Conservation (phyloP, 2,329 filamentous ascomycete species). For the Ophiocordyceps robertsii region DNA sequence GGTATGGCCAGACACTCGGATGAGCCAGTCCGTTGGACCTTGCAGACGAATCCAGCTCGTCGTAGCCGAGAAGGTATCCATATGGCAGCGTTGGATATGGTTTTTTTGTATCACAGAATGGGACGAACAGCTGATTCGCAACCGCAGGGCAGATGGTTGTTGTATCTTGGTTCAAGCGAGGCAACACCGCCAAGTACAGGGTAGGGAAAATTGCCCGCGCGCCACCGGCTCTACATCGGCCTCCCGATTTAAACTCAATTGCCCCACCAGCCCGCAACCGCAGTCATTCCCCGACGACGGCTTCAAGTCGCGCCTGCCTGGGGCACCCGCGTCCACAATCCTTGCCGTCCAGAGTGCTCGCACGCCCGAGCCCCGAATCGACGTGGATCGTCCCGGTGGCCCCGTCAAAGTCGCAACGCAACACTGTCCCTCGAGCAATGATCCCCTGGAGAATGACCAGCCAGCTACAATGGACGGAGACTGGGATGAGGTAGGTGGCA, state of each 20-base stretch:
- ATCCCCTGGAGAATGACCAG: slow-evolving; percentile 21
- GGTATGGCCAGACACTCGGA: too few relatives aligned
- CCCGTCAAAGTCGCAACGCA: slow-evolving; percentile 2
- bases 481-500: slow-evolving; percentile 45
- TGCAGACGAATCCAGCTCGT: too few relatives aligned
- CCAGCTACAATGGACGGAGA: slow-evolving; percentile 47
- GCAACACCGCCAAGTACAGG: too few relatives aligned
- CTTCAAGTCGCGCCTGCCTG: neutral
- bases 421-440: slow-evolving; percentile 14
- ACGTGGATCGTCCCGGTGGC: slow-evolving; percentile 1
- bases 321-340: neutral
- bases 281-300: slow-evolving; percentile 1
- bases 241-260: neutral
- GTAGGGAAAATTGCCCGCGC: too few relatives aligned
- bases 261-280: neutral
- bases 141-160: too few relatives aligned
- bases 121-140: too few relatives aligned
- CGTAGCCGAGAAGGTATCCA: too few relatives aligned
- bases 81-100: too few relatives aligned
- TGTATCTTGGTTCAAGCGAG: too few relatives aligned
- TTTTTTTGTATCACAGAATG: too few relatives aligned
- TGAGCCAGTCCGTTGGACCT: too few relatives aligned
- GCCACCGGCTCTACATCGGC: neutral
- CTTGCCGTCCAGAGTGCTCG: neutral
- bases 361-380: neutral